Conservation (phyloP, 768 basidiomycete species). For the Russula olivacea region DNA sequence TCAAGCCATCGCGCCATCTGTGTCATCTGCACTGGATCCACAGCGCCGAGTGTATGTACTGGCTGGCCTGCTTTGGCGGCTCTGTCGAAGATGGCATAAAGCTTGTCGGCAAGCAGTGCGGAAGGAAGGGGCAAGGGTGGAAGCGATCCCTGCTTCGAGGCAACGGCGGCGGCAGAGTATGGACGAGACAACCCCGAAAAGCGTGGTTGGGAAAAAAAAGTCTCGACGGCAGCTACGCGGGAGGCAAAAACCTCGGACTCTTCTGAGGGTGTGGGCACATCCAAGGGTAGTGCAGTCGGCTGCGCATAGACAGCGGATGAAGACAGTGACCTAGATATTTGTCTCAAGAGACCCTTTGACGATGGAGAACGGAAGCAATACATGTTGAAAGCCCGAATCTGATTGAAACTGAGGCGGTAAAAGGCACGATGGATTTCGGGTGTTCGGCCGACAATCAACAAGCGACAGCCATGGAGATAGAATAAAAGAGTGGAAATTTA, state of each 20-base stretch:
- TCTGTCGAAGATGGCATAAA: slow-evolving; percentile 60
- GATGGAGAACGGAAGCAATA: slow-evolving; percentile 15
- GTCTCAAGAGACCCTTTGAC: slow-evolving; percentile 6
- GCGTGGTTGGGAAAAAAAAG: slow-evolving; percentile 72
- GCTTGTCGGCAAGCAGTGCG: slow-evolving; percentile 77
- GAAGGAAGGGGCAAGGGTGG: slow-evolving; percentile 73
- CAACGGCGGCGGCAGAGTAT: slow-evolving; percentile 75
- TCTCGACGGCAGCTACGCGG: slow-evolving; percentile 55
- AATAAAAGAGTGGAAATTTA: not conserved
- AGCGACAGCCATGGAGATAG: not conserved
- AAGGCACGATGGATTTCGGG: not conserved
- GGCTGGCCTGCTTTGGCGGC: slow-evolving; percentile 60
- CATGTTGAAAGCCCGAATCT: slow-evolving; percentile 2
- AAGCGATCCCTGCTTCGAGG: slow-evolving; percentile 82
- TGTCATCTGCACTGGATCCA: slow-evolving; percentile 92
- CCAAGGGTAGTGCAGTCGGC: slow-evolving; percentile 40
- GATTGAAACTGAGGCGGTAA: not conserved
- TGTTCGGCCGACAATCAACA: not conserved
- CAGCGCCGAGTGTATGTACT: slow-evolving; percentile 87
- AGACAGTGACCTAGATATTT: slow-evolving; percentile 8
- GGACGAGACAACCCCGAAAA: slow-evolving; percentile 70
- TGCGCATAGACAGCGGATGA: slow-evolving; percentile 15
- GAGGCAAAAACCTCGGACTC: slow-evolving; percentile 55
- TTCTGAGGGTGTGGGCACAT: slow-evolving; percentile 49
- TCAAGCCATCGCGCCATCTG: slow-evolving; percentile 88